phyloP scores from a whole-genome alignment of 192 early-diverging fungal genomes.

The Rhizophagus sp. region DNA sequence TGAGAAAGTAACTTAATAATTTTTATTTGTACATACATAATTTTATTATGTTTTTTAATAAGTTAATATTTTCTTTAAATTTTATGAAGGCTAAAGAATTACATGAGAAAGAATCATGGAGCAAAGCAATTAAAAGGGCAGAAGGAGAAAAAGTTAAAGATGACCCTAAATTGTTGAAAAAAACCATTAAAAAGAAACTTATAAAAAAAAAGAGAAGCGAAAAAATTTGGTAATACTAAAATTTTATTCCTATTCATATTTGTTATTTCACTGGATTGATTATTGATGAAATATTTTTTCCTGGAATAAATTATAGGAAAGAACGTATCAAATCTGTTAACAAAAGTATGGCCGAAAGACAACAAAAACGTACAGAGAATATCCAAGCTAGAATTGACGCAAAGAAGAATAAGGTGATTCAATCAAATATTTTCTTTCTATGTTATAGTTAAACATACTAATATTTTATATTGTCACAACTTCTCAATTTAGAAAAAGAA shows the following conservation, averaged over 20 bases:
- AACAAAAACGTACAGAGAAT: constrained; percentile 84
- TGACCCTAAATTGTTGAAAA: constrained; percentile 86
- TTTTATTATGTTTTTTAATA: neutral
- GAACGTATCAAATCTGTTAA: constrained; percentile 70
- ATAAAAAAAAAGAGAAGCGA: constrained; percentile 83
- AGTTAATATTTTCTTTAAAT: neutral
- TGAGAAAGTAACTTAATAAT: constrained; percentile 52
- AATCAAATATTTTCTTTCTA: neutral
- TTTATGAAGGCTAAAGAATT: constrained; percentile 55
- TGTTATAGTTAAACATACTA: neutral
- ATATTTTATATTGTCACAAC: neutral
- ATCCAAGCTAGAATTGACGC: constrained; percentile 77
- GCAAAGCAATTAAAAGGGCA: constrained; percentile 75
- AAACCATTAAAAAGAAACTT: constrained; percentile 84
- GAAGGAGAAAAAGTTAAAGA: constrained; percentile 93
- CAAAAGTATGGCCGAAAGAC: constrained; percentile 63
- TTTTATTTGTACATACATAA: neutral
- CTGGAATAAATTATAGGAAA: constrained; percentile 26
- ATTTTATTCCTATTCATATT: neutral
- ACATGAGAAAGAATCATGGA: constrained; percentile 81
- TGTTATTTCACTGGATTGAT: neutral
- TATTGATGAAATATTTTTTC: neutral
- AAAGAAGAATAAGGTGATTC: constrained; percentile 61
- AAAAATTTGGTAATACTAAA: constrained; percentile 64
- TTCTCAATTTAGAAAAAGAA: neutral